Percentiles rank a stretch among this genome's conserved stretches.
phyloP scores from a whole-genome alignment of 805 yeast genomes.

The Helenozyma baotianmanensis region DNA sequence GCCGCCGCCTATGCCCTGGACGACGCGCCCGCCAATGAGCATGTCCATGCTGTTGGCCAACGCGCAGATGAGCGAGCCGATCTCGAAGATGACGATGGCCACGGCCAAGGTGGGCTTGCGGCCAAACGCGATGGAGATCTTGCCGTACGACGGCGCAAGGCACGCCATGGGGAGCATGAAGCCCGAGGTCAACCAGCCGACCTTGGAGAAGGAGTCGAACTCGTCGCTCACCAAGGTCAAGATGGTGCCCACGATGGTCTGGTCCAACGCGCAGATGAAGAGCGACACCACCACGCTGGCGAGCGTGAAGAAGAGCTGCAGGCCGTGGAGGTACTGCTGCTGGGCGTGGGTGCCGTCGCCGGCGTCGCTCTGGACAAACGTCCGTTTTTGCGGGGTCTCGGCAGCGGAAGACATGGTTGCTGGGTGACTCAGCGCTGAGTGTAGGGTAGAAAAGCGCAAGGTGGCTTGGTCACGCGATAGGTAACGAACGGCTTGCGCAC shows the following conservation, averaged over 20 bases:
- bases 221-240: conserved; percentile 46
- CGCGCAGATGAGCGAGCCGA: conserved; percentile 61
- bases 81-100: conserved; percentile 51
- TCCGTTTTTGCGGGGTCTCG: neutral
- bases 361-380: conserved; percentile 29
- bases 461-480: too few relatives aligned
- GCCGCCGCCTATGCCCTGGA: conserved; percentile 71
- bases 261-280: conserved; percentile 49
- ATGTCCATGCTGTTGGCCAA: conserved; percentile 50
- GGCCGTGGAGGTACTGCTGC: conserved; percentile 32
- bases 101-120: conserved; percentile 46
- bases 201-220: conserved; percentile 45
- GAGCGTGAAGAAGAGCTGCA: conserved; percentile 21
- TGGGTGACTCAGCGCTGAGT: too few relatives aligned
- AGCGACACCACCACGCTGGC: conserved; percentile 26
- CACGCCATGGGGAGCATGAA: conserved; percentile 52
- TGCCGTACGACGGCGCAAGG: conserved; percentile 55
- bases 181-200: conserved; percentile 58
- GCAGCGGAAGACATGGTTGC: neutral
- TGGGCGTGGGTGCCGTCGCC: conserved; percentile 38
- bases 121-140: conserved; percentile 52
- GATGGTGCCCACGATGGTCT: conserved; percentile 53
- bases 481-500: too few relatives aligned
- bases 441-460: too few relatives aligned
- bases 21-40: conserved; percentile 66